Evolutionary conservation across 2,329 filamentous ascomycete genomes (phyloP).

Genomic region (Neonectria coccinea): DNA sequence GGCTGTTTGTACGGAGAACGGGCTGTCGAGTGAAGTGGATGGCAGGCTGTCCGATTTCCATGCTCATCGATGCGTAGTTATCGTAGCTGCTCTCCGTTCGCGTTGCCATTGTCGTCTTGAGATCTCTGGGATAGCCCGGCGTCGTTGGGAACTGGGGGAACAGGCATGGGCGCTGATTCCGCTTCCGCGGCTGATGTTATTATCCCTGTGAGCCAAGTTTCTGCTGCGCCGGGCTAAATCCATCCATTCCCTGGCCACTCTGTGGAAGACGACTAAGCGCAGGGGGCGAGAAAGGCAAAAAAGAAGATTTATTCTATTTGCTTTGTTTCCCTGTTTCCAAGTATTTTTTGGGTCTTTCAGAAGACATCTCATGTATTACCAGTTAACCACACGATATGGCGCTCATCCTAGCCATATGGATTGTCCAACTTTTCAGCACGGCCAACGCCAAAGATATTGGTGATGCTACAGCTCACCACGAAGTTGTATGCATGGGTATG

Average conservation of each 20-base stretch:
- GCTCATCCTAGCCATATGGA: not conserved
- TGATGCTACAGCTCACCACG: not conserved
- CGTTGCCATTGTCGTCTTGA: not conserved
- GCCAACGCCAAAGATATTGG: not conserved
- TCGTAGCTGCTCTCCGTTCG: not conserved
- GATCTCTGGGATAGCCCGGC: conserved; percentile 5
- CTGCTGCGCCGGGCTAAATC: not conserved
- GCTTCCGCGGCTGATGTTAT: conserved; percentile 14
- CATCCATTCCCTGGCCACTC: conserved; percentile 3
- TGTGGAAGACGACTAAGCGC: not conserved
- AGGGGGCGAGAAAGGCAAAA: not conserved
- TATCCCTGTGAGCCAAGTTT: conserved; percentile 5
- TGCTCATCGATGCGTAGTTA: not conserved
- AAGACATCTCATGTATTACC: not conserved
- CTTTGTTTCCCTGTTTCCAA: not conserved
- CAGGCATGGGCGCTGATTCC: conserved; percentile 5
- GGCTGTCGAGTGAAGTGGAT: not conserved
- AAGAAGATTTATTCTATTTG: not conserved
- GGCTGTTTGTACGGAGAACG: not conserved
- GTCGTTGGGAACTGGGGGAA: not conserved
- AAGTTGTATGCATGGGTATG: not conserved
- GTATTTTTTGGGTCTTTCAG: not conserved
- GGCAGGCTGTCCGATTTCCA: not conserved
- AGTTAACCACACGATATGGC: not conserved
- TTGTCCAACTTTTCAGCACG: too few relatives aligned